Base-by-base conservation (phyloP, 2,329 filamentous ascomycete species). In the Xylariaceae sp. region DNA sequence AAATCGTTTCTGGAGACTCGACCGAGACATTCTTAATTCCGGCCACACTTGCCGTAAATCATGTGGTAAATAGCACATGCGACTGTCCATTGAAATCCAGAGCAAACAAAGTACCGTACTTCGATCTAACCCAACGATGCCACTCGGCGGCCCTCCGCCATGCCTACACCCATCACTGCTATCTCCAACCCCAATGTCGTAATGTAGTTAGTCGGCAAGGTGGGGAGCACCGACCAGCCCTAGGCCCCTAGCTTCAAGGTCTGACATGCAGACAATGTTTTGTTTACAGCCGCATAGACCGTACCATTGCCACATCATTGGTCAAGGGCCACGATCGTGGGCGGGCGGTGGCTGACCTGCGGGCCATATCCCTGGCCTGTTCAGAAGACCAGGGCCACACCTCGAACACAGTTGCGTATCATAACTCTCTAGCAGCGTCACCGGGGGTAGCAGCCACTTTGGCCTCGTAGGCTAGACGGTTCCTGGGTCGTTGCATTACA, bases 61-160 rank as follows among this genome's bases (percentile, higher is more conserved):
- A 59, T 59, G 56, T 59, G 56, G 49, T 52, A 52, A 52, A 50
- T 47, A 49, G 41, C 38, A 49, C 47, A 59, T 59, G 56, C 56
- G 54, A 44, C 46, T 45, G 48, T 44, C 51, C 52, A 47, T 50
- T 43, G 43, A 19, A 38, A 42, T 45, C 37, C 47, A 44, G 44
- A 48, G 45, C 52, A 47, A 48, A 47, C 47, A 51, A 47, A 54
- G 42, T 39, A 50, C 44, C 47, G 39, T 54, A 34, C 45, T 46
- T 41, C 39, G 34, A 42, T 50, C 31, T 52, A 48, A 45, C 46
- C 52, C 51, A 52, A 45, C 41, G 22, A 55, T 58, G 38, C 44
- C 41, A 53, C 49, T 41, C 47, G 40, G 36, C 41, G 33, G 43
- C 41, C 47, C 37, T 45, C 34, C 42, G 19, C 22, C 22, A 11